A percentile compares a stretch with the other conserved stretches of the same genome.
Conservation (phyloP, 202 grass and related monocot species). For the Schoenoplectus triqueter region DNA sequence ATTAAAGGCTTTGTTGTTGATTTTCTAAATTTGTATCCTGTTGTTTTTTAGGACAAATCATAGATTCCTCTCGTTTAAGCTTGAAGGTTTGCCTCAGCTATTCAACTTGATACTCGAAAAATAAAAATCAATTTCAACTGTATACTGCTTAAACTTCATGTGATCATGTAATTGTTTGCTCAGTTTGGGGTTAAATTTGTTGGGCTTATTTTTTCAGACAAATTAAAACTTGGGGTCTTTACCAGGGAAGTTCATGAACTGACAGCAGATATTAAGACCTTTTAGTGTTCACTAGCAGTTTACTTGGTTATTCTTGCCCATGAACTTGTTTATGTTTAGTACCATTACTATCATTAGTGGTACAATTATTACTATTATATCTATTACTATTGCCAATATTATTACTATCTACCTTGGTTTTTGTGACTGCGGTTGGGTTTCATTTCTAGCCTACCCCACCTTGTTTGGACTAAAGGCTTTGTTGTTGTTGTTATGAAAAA, state of each 20-base stretch:
- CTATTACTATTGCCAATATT: no score
- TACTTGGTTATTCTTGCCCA: not conserved
- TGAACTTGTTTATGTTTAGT: not conserved
- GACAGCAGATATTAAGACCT: not conserved
- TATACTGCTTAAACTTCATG: no score
- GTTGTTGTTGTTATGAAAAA: not conserved
- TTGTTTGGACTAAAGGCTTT: no score
- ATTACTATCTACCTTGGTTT: no score
- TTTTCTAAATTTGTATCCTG: not conserved
- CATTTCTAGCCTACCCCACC: no score
- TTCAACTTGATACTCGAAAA: no score
- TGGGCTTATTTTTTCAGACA: not conserved
- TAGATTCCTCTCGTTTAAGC: not conserved
- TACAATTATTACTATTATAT: no score
- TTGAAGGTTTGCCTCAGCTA: no score
- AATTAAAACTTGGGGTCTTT: not conserved
- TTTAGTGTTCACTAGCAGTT: not conserved
- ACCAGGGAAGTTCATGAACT: not conserved
- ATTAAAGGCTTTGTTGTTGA: not conserved
- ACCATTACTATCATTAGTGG: no score
- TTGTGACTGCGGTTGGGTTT: no score
- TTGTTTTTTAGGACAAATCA: conserved; percentile 9
- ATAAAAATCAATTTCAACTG: no score
- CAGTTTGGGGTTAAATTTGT: not conserved
- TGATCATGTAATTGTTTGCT: no score